phyloP scores from a whole-genome alignment of 192 early-diverging fungal genomes.

The Phlyctochytrium arcticum region DNA sequence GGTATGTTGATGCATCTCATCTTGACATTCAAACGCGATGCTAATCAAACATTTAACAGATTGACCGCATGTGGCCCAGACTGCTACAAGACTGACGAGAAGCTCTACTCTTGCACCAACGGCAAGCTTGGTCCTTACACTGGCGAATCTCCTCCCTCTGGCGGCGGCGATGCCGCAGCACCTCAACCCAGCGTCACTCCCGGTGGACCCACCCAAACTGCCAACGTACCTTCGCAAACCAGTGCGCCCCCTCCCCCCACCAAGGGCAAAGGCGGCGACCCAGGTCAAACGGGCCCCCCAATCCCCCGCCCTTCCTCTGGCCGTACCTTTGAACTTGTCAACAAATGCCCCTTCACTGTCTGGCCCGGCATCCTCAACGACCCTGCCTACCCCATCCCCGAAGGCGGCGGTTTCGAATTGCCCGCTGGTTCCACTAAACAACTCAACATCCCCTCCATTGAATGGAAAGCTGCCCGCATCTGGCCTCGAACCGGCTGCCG shows the following conservation, averaged over 20 bases:
- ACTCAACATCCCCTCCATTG: neutral
- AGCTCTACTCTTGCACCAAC: conserved; percentile 18
- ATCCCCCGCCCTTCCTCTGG: neutral
- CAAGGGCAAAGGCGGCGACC: too few species aligned
- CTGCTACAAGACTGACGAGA: conserved; percentile 7
- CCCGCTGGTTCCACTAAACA: neutral
- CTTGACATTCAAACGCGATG: too few species aligned
- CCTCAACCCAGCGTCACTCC: neutral
- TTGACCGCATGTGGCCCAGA: conserved; percentile 5
- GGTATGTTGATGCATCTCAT: too few species aligned
- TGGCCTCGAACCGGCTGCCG: conserved; percentile 25
- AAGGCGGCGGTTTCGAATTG: conserved; percentile 17
- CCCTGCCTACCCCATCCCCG: conserved; percentile 11
- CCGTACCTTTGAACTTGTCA: conserved; percentile 9
- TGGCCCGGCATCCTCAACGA: conserved; percentile 21
- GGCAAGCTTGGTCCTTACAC: neutral
- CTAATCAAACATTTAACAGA: too few species aligned
- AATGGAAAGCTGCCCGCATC: conserved; percentile 19
- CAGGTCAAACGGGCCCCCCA: neutral
- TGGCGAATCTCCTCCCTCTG: neutral
- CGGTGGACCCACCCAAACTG: neutral
- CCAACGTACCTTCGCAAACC: neutral
- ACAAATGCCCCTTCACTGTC: conserved; percentile 20
- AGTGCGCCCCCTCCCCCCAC: neutral
- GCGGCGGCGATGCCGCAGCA: neutral